phyloP scores from a whole-genome alignment of 176 grass and related monocot genomes.

The Oryza glaberrima region DNA sequence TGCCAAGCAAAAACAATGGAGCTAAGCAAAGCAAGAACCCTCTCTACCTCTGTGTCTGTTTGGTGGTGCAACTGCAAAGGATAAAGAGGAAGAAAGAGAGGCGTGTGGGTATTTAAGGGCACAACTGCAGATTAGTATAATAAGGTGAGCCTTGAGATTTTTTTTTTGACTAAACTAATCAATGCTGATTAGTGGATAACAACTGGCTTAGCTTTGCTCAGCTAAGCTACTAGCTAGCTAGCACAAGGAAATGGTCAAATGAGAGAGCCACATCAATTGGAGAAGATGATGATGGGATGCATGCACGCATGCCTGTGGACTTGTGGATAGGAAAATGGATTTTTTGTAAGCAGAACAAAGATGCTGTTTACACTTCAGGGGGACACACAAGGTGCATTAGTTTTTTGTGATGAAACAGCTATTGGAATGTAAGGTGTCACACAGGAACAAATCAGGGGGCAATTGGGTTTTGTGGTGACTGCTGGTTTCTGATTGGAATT shows the following conservation, averaged over 20 bases:
- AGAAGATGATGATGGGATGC: neutral
- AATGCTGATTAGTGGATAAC: neutral
- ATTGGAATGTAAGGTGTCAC: constrained; percentile 4
- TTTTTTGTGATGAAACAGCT: neutral
- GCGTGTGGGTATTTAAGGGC: constrained; percentile 7
- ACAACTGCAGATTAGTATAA: neutral
- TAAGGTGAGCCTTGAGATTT: neutral
- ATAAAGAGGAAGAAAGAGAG: neutral
- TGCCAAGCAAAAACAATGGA: neutral
- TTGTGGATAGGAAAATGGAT: neutral
- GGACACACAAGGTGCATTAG: constrained; percentile 8
- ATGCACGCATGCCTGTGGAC: neutral
- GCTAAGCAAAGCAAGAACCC: neutral
- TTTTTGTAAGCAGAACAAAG: neutral
- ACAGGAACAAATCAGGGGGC: neutral
- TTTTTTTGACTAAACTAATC: constrained; percentile 8
- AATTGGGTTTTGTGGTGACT: neutral
- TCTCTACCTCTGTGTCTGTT: neutral
- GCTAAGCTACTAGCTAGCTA: neutral
- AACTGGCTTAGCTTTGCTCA: neutral
- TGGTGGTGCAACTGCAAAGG: neutral
- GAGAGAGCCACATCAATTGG: constrained; percentile 12
- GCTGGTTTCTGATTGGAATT: constrained; percentile 13
- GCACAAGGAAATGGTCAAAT: constrained; percentile 20
- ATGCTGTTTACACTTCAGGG: neutral